Percentiles rank a stretch among this genome's conserved stretches.
Conservation (phyloP, 2,329 filamentous ascomycete genomes). For the Magnaporthiopsis incrustans region DNA sequence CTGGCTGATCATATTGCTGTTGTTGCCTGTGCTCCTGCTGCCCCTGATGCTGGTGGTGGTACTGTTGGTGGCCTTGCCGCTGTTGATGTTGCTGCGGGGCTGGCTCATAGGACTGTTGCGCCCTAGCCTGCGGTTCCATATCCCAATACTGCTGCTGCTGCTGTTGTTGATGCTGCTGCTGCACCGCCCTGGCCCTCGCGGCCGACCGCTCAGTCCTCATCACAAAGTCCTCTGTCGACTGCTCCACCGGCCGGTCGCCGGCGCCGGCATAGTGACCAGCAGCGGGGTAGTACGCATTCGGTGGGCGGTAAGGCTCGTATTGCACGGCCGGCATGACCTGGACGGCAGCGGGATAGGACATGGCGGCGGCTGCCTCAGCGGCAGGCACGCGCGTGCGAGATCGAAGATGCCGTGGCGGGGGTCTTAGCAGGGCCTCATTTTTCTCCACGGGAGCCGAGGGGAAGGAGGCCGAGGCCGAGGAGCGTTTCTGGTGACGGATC, state of each 20-base stretch:
- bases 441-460: neutral
- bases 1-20: neutral
- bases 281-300: neutral
- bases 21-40: constrained; percentile 4
- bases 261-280: constrained; percentile 3
- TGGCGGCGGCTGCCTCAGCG: neutral
- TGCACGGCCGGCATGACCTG: constrained; percentile 1
- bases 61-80: constrained; percentile 1
- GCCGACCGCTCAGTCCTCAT: constrained; percentile 18
- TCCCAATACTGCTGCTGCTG: neutral
- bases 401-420: constrained; percentile 12
- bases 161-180: neutral
- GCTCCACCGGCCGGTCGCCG: constrained; percentile 16
- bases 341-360: neutral
- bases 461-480: constrained; percentile 9
- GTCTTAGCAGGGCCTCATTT: constrained; percentile 9
- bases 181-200: constrained; percentile 9
- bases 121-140: neutral
- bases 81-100: constrained; percentile 1
- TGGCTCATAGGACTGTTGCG: neutral
- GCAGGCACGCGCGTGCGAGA: constrained; percentile 10
- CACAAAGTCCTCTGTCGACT: constrained; percentile 18
- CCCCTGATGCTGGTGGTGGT: neutral
- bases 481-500: constrained; percentile 6
- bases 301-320: neutral